phyloP scores from a whole-genome alignment of 179 eudicot species.

The Drosera spatulata region DNA sequence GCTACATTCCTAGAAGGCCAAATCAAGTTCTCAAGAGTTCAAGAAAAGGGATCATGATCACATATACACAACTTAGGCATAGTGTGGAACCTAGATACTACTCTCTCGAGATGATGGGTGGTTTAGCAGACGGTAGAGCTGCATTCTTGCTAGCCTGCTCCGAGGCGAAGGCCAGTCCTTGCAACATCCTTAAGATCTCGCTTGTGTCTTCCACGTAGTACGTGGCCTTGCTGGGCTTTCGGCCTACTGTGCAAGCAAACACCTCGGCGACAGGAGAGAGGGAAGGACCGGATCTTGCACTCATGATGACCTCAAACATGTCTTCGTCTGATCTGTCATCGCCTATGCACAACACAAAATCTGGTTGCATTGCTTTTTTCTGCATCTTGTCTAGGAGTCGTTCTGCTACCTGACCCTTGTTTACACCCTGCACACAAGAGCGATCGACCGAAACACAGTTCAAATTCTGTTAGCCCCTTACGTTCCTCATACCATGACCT shows the following conservation, averaged over 20 bases:
- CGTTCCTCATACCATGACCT: neutral
- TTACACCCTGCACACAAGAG: slow-evolving; percentile 41
- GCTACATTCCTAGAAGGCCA: too few relatives aligned
- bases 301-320: slow-evolving; percentile 72
- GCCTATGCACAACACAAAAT: slow-evolving; percentile 82
- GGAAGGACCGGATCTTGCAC: slow-evolving; percentile 32
- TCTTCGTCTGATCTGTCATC: slow-evolving; percentile 90
- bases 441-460: neutral
- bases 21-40: too few relatives aligned
- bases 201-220: slow-evolving; percentile 67
- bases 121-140: neutral
- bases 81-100: neutral
- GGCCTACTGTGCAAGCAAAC: slow-evolving; percentile 83
- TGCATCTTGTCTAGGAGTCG: slow-evolving; percentile 55
- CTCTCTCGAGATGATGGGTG: neutral
- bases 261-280: slow-evolving; percentile 48
- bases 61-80: neutral
- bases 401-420: slow-evolving; percentile 68
- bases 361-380: slow-evolving; percentile 52
- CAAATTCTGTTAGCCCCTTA: neutral
- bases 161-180: slow-evolving; percentile 2
- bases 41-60: too few relatives aligned
- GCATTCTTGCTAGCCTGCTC: slow-evolving; percentile 3
- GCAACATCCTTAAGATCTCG: slow-evolving; percentile 27
- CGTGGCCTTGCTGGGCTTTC: slow-evolving; percentile 82